Evolutionary conservation across 2,329 filamentous ascomycete genomes (phyloP), one percentile per base, ranked within the genome.

Genomic region (Dichotomopilus funicola): DNA sequence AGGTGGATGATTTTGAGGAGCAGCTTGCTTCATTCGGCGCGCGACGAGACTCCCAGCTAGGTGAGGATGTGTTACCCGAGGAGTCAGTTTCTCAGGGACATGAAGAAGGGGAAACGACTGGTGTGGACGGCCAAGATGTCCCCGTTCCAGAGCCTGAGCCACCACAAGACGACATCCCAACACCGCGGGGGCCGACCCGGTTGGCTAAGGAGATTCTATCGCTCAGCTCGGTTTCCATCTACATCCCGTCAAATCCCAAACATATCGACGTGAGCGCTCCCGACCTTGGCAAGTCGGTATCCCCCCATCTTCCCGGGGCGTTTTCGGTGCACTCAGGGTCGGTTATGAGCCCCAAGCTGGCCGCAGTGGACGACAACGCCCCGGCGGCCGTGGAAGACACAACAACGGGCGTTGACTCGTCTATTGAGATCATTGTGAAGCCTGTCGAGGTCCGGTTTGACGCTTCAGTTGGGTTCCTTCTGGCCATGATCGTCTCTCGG

Each of bases 261-360:
- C 72, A 77, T 46, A 63, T 75, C 33, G 66, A 75, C 27, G 63
- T 75, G 6, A 62, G 69, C 11, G 58, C 54, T 1, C 58, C 53
- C 31, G 55, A 63, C 7, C 55, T 76, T 40, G 64, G 65, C 0
- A 68, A 64, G 40, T 78, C 76, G 1, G 59, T 72, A 9, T 73
- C 73, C n/a, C 75, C 77, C 0, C 74, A 83, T 62, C 66, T 85
- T 3, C 83, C 83, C 1, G 84, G 83, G 0, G 77, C 83, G 2
- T 86, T 86, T 65, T 86, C 82, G 0, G 70, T 80, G 2, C 68
- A 78, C 54, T 63, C 66, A 4, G 40, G 56, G 11, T 36, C 51
- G 27, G 42, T 60, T 7, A 13, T 70, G 73, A 65, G 66, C 59
- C 52, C 68, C 58, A 45, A 53, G 59, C 8, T 67, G 64, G 59